A percentile compares a stretch with the other conserved stretches of the same genome.
Evolutionary conservation across 2,329 filamentous ascomycete genomes (phyloP).

Genomic region (Diplodia scrobiculata): DNA sequence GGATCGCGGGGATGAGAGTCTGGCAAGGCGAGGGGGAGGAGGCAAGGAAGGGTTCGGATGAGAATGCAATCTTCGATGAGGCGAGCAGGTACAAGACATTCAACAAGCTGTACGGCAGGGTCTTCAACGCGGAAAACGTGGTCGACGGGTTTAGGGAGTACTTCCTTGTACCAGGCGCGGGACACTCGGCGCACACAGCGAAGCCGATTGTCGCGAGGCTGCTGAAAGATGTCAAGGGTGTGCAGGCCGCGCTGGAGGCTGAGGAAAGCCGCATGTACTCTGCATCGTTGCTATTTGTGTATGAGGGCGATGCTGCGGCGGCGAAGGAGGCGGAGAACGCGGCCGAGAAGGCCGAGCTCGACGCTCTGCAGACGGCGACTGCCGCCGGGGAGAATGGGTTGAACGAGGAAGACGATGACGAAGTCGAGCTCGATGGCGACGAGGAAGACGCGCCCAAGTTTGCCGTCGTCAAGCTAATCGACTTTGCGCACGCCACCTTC

Average conservation of each 20-base stretch:
- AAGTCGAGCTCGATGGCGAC: conserved; percentile 49
- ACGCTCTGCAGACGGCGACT: conserved; percentile 46
- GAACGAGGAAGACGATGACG: conserved; percentile 51
- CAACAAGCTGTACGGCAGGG: conserved; percentile 67
- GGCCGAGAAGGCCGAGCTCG: conserved; percentile 31
- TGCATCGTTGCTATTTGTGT: conserved; percentile 65
- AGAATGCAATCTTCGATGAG: conserved; percentile 46
- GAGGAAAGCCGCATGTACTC: conserved; percentile 70
- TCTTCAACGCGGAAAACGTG: conserved; percentile 59
- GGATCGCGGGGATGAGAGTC: conserved; percentile 67
- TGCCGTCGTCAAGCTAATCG: conserved; percentile 83
- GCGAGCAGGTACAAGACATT: conserved; percentile 60
- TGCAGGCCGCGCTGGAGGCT: conserved; percentile 59
- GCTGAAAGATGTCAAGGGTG: conserved; percentile 55
- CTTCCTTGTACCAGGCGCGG: conserved; percentile 46
- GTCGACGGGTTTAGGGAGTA: conserved; percentile 61
- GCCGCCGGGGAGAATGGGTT: conserved; percentile 34
- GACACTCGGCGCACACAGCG: conserved; percentile 43
- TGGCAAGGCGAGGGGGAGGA: conserved; percentile 45
- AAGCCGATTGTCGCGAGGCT: conserved; percentile 32
- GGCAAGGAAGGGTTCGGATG: conserved; percentile 31
- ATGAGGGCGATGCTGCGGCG: conserved; percentile 62
- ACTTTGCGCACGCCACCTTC: conserved; percentile 92
- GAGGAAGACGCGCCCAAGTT: conserved; percentile 66
- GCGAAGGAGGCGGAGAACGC: conserved; percentile 32